Conservation (phyloP, 108 stramenopile genomes). For the Bacterosira constricta region DNA sequence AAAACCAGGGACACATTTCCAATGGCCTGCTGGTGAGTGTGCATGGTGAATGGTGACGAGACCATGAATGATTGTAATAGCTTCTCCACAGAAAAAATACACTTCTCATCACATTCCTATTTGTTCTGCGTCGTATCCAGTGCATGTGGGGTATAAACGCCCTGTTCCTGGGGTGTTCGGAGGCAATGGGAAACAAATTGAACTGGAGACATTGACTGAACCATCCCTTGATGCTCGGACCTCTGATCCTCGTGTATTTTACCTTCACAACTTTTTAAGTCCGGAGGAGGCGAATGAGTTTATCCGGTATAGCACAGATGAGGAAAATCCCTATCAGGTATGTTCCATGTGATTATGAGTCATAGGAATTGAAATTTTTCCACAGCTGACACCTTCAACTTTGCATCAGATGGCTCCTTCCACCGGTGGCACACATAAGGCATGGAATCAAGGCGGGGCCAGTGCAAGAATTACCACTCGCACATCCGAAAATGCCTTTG, state of each 20-base stretch:
- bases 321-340: conserved; percentile 47
- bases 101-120: neutral
- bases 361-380: too few relatives aligned
- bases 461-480: conserved; percentile 43
- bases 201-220: conserved; percentile 45
- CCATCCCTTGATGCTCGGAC: conserved; percentile 3
- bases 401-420: conserved; percentile 52
- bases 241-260: conserved; percentile 52
- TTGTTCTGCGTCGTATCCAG: neutral
- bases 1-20: conserved; percentile 49
- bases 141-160: conserved; percentile 46
- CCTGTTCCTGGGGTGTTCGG: conserved; percentile 43
- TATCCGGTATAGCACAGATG: conserved; percentile 32
- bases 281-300: conserved; percentile 42
- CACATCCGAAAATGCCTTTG: conserved; percentile 56
- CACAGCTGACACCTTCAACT: too few relatives aligned
- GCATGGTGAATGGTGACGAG: too few relatives aligned
- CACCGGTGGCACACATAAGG: conserved; percentile 50
- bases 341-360: too few relatives aligned
- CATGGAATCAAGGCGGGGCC: conserved; percentile 47
- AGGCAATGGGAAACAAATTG: conserved; percentile 43
- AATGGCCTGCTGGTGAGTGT: conserved; percentile 46
- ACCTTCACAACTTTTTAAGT: conserved; percentile 53
- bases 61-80: neutral
- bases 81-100: neutral